Percentiles rank a stretch among this genome's conserved stretches.
Conservation (phyloP, 768 basidiomycete species). For the Leccinum barrowsii region DNA sequence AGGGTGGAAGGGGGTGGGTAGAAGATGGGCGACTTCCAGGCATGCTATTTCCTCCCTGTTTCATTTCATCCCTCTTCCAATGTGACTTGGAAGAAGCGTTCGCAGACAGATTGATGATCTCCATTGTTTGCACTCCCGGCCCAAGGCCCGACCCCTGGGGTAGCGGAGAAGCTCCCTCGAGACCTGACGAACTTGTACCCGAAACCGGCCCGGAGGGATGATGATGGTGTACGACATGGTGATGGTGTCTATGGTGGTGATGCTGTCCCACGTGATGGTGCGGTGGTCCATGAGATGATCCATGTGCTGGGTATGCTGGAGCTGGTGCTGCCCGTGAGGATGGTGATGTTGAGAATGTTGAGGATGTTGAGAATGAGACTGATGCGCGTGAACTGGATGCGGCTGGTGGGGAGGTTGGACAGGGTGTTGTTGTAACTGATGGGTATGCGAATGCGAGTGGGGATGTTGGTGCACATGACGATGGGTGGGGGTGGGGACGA, state of each 20-base stretch:
- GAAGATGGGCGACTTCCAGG: slow-evolving; percentile 39
- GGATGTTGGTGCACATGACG: slow-evolving; percentile 33
- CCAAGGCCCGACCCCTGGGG: slow-evolving; percentile 34
- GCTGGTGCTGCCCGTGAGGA: slow-evolving; percentile 28
- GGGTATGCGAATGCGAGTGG: slow-evolving; percentile 33
- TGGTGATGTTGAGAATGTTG: slow-evolving; percentile 26
- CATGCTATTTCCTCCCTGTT: slow-evolving; percentile 23
- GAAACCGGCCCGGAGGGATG: slow-evolving; percentile 29
- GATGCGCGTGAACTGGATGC: slow-evolving; percentile 26
- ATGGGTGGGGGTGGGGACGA: slow-evolving; percentile 25
- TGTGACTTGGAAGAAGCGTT: slow-evolving; percentile 30
- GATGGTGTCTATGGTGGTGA: slow-evolving; percentile 43
- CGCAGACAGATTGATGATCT: slow-evolving; percentile 47
- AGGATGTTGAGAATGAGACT: slow-evolving; percentile 33
- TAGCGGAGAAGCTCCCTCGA: slow-evolving; percentile 31
- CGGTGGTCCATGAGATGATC: slow-evolving; percentile 36
- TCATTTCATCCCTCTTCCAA: slow-evolving; percentile 39
- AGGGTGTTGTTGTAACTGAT: slow-evolving; percentile 28
- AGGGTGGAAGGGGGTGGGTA: slow-evolving; percentile 32
- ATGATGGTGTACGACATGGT: slow-evolving; percentile 47
- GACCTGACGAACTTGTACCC: slow-evolving; percentile 24
- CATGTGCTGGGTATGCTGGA: slow-evolving; percentile 33
- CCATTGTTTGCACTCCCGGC: slow-evolving; percentile 42
- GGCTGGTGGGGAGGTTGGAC: slow-evolving; percentile 22
- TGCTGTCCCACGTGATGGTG: slow-evolving; percentile 47